These are phyloP conservation scores for Raddia distichophylla DNA, from an alignment of 176 grass and related monocot species.

Conservation along the genomic window DNA sequence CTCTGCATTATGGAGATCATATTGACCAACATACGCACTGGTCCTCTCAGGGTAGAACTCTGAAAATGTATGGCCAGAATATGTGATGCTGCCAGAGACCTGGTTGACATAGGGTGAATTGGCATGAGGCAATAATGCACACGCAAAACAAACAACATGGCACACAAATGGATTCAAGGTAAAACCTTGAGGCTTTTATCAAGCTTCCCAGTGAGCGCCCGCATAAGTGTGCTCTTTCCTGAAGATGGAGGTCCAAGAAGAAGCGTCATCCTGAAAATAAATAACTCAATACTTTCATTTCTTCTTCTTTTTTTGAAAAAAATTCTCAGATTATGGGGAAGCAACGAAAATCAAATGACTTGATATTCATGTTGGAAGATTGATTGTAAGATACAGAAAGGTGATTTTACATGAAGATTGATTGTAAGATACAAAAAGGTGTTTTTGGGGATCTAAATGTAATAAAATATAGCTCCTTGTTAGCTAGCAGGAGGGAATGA, in stretches of 20 bases:
- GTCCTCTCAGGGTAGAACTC: slow-evolving; percentile 76
- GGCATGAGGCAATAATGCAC: not conserved
- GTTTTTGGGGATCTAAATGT: too few relatives aligned
- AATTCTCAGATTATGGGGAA: not conserved
- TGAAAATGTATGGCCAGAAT: slow-evolving; percentile 54
- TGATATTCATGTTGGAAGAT: not conserved
- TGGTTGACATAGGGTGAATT: slow-evolving; percentile 15
- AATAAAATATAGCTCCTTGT: not conserved
- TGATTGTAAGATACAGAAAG: not conserved
- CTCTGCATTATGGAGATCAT: slow-evolving; percentile 72
- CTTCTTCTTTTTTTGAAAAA: not conserved
- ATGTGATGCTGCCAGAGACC: slow-evolving; percentile 55
- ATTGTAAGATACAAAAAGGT: not conserved
- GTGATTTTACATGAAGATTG: not conserved
- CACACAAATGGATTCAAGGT: not conserved
- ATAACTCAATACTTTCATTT: not conserved
- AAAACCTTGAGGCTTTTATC: slow-evolving; percentile 73
- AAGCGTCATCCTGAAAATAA: slow-evolving; percentile 83
- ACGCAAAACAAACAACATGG: not conserved
- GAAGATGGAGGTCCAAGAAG: slow-evolving; percentile 91
- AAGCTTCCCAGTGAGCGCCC: slow-evolving; percentile 76
- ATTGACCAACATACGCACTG: slow-evolving; percentile 63
- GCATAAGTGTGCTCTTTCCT: slow-evolving; percentile 87
- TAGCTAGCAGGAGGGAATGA: not conserved
- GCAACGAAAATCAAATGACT: not conserved